Base-by-base conservation (phyloP, 495 filamentous ascomycete genomes). In the Diplogelasinospora grovesii region DNA sequence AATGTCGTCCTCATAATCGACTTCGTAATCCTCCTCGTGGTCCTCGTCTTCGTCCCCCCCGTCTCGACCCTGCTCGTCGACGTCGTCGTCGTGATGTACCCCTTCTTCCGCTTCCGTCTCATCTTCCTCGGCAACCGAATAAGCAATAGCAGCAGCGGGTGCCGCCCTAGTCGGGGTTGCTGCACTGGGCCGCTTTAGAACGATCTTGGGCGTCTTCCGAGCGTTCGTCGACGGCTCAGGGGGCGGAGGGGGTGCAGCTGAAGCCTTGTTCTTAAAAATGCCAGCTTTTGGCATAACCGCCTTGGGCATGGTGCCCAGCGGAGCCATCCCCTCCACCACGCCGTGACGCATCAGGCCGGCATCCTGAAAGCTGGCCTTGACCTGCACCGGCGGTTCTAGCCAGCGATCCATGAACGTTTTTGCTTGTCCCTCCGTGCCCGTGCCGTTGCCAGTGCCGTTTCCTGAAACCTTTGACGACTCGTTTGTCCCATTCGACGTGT, bases 321-420 rank as follows among this genome's bases (percentile, higher is more conserved):
- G 75, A 27, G 72, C 73, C 83, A 88, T 86, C 48, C 75, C 73
- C 57, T 78, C 78, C 8, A 84, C 60, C 4, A 85, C 80, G 35
- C 79, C 79, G 48, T 77, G 69, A 21, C 78, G 64, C 45, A 78
- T 63, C 49, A 78, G 65, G 45, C 71, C 79, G 13, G 68, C 71
- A 41, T 90, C 86, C 58, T 75, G 69, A 56, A 79, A 90, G 46
- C 81, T 86, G 2, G 86, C 75, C 45, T 83, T 79, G 20, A 69
- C 63, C 47, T 79, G 74, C 25, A 82, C 49, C 5, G 77, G 69
- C 3, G 86, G 86, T 61, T 93, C 86, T 30, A 73, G 59, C 86
- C 86, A 90, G 30, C 68, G 64, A 36, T 76, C 66, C 57, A 75
- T 64, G 22, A 69, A 62, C 9, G 54, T 41, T 45, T 49, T 49